A percentile compares a stretch with the other conserved stretches of the same genome.
phyloP scores from a whole-genome alignment of 495 filamentous ascomycete genomes.

The Aspergillus funiculosus region DNA sequence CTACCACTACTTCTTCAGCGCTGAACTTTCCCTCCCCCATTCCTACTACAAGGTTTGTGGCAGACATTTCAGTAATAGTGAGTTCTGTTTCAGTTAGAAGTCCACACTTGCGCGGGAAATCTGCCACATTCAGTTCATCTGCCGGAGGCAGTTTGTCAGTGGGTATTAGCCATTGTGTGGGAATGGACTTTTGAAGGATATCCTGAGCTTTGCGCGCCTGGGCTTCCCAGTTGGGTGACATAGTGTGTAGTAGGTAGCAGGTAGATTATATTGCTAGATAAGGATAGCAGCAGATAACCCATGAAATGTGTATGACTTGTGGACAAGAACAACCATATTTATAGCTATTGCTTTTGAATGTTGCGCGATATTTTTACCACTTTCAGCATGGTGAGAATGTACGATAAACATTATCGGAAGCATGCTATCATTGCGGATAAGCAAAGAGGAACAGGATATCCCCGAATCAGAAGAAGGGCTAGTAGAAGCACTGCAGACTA shows the following conservation, averaged over 20 bases:
- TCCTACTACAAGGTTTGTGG: slow-evolving; percentile 45
- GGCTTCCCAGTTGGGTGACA: slow-evolving; percentile 29
- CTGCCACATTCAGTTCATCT: slow-evolving; percentile 33
- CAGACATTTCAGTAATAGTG: slow-evolving; percentile 52
- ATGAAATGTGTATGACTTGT: too few species aligned
- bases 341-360: too few species aligned
- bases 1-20: slow-evolving; percentile 51
- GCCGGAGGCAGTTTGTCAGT: slow-evolving; percentile 25
- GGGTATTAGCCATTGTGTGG: slow-evolving; percentile 37
- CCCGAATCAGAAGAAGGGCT: neutral
- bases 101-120: slow-evolving; percentile 40
- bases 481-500: neutral
- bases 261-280: too few species aligned
- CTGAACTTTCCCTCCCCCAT: slow-evolving; percentile 46
- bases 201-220: slow-evolving; percentile 33
- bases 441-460: too few species aligned
- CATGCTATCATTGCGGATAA: neutral
- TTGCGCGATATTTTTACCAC: neutral
- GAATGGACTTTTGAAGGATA: slow-evolving; percentile 33
- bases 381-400: neutral
- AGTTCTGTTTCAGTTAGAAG: slow-evolving; percentile 50
- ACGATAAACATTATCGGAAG: neutral
- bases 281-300: too few species aligned
- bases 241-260: slow-evolving; percentile 10
- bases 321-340: too few species aligned